Percentiles rank a stretch among this genome's conserved stretches.
Conservation (phyloP, 129 eudicot genomes). For the Centaurea solstitialis region DNA sequence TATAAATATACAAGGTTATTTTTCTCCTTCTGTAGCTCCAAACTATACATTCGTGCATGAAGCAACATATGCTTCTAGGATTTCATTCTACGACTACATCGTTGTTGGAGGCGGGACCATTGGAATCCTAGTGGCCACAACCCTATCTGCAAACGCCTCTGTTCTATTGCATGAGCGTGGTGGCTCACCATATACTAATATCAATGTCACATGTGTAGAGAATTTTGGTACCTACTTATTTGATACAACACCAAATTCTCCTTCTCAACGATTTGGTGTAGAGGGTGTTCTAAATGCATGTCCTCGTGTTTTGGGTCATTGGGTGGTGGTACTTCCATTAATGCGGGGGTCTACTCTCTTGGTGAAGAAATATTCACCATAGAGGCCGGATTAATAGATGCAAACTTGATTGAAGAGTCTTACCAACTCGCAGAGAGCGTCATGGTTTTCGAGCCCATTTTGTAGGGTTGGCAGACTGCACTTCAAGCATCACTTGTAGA, state of each 20-base stretch:
- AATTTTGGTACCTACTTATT: constrained; percentile 13
- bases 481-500: constrained; percentile 2
- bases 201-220: neutral
- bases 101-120: constrained; percentile 47
- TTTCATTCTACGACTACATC: constrained; percentile 57
- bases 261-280: constrained; percentile 27
- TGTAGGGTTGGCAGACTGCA: constrained; percentile 6
- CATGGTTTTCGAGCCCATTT: constrained; percentile 10
- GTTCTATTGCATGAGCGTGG: constrained; percentile 47
- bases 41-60: constrained; percentile 55
- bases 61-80: constrained; percentile 58
- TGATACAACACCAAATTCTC: constrained; percentile 23
- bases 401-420: constrained; percentile 16
- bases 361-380: neutral
- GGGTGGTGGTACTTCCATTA: constrained; percentile 68
- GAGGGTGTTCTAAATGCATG: constrained; percentile 33
- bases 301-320: constrained; percentile 38
- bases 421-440: constrained; percentile 8
- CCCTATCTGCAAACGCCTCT: constrained; percentile 34
- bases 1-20: neutral
- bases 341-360: constrained; percentile 84
- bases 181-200: constrained; percentile 27
- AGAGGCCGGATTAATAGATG: constrained; percentile 20
- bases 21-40: constrained; percentile 25
- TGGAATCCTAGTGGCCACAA: constrained; percentile 41